These are phyloP conservation scores for Solanum stenotomum DNA, from an alignment of 257 asterid genomes.

Conservation along the genomic window DNA sequence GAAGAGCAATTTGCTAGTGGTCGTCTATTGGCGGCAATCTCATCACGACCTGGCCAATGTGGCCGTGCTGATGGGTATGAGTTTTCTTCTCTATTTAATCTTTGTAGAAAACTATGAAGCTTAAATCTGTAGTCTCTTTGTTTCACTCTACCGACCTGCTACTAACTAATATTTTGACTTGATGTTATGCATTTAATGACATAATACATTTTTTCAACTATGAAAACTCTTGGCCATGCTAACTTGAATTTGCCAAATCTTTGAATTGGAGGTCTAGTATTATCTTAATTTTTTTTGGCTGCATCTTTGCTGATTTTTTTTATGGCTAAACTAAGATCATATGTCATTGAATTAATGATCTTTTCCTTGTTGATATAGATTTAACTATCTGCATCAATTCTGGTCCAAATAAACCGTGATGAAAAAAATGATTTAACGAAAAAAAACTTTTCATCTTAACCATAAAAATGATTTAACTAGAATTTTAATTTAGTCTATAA, in stretches of 20 bases:
- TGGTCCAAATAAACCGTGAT: background rate
- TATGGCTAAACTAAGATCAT: background rate
- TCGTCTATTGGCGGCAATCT: conserved; percentile 37
- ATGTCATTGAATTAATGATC: background rate
- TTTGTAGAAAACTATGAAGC: background rate
- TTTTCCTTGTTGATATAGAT: background rate
- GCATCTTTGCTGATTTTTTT: background rate
- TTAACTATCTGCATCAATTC: background rate
- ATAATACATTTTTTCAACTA: background rate
- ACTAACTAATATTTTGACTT: background rate
- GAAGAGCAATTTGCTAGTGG: conserved; percentile 45
- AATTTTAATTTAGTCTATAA: background rate
- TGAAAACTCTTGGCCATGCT: background rate
- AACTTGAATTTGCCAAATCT: background rate
- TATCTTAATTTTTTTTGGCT: background rate
- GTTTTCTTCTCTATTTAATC: background rate
- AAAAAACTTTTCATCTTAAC: background rate
- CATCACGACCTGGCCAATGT: conserved; percentile 48
- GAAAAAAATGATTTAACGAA: background rate
- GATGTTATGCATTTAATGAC: background rate
- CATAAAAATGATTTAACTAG: background rate
- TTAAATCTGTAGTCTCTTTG: background rate
- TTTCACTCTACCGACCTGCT: background rate
- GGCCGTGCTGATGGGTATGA: conserved; percentile 46
- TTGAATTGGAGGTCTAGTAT: background rate